A percentile compares a stretch with the other conserved stretches of the same genome.
phyloP scores from a whole-genome alignment of 805 yeast species.

The Saccharomycopsis guyanensis region DNA sequence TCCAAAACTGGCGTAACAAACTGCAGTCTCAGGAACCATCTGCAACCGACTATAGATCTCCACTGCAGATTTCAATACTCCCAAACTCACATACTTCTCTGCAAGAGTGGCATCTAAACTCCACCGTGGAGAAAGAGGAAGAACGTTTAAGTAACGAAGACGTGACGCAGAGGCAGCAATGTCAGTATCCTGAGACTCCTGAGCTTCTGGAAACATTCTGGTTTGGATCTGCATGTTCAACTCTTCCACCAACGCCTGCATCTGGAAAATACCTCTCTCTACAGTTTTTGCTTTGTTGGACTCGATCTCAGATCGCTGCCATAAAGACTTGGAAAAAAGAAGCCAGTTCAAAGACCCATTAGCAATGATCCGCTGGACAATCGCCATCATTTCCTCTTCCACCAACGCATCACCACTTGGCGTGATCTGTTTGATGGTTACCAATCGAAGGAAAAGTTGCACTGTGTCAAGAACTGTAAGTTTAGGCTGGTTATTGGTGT shows the following conservation, averaged over 20 bases:
- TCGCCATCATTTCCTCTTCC: conserved; percentile 75
- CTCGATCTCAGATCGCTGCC: conserved; percentile 86
- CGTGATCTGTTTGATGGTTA: conserved; percentile 56
- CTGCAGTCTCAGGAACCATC: conserved; percentile 74
- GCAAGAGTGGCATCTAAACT: conserved; percentile 74
- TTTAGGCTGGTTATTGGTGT: conserved; percentile 78
- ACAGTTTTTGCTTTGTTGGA: conserved; percentile 75
- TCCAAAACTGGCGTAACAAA: conserved; percentile 84
- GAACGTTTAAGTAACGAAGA: conserved; percentile 59
- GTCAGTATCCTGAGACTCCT: conserved; percentile 10
- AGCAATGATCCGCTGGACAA: conserved; percentile 59
- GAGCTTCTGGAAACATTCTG: conserved; percentile 37
- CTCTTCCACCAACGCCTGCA: conserved; percentile 88
- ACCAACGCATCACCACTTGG: conserved; percentile 66
- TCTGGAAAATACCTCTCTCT: conserved; percentile 89
- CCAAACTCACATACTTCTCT: conserved; percentile 77
- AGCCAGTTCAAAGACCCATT: conserved; percentile 51
- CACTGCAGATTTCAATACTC: conserved; percentile 78
- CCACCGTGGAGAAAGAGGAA: conserved; percentile 83
- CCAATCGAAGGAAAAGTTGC: conserved; percentile 64
- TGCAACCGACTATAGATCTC: conserved; percentile 79
- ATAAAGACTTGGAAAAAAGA: conserved; percentile 70
- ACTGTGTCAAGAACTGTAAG: conserved; percentile 62
- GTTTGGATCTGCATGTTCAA: conserved; percentile 60
- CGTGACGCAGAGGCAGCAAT: conserved; percentile 43